Conservation (phyloP, 139 green algal genomes). For the Coelastrella sp. region DNA sequence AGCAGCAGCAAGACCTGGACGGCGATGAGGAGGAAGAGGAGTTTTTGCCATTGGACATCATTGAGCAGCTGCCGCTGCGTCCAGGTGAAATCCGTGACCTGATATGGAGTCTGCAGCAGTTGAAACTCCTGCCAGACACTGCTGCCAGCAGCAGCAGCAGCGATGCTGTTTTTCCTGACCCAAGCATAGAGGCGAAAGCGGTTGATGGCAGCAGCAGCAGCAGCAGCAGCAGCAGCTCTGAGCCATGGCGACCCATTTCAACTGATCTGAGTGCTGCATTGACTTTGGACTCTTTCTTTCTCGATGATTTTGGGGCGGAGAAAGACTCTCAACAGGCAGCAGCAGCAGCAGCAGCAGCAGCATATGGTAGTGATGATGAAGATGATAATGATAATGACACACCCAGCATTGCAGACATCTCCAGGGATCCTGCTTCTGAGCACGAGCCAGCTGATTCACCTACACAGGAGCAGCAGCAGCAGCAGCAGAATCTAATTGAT, state of each 20-base stretch:
- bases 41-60: not conserved
- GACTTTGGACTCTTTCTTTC: not conserved
- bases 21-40: not conserved
- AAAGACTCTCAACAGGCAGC: not conserved
- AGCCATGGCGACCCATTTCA: not conserved
- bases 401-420: not conserved
- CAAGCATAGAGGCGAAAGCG: too few species aligned
- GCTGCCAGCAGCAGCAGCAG: not conserved
- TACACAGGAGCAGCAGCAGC: too few species aligned
- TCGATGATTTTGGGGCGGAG: not conserved
- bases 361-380: not conserved
- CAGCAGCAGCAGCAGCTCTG: not conserved
- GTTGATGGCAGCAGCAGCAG: not conserved
- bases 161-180: not conserved
- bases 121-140: not conserved
- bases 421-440: too few species aligned
- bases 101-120: not conserved
- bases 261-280: not conserved
- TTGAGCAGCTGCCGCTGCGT: conserved; percentile 15
- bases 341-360: conserved; percentile 1
- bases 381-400: not conserved
- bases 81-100: not conserved
- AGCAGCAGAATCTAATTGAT: too few species aligned
- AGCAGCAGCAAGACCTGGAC: not conserved
- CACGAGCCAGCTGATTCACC: too few species aligned